phyloP scores from a whole-genome alignment of 768 basidiomycete species.

The Pleurotus platypus region DNA sequence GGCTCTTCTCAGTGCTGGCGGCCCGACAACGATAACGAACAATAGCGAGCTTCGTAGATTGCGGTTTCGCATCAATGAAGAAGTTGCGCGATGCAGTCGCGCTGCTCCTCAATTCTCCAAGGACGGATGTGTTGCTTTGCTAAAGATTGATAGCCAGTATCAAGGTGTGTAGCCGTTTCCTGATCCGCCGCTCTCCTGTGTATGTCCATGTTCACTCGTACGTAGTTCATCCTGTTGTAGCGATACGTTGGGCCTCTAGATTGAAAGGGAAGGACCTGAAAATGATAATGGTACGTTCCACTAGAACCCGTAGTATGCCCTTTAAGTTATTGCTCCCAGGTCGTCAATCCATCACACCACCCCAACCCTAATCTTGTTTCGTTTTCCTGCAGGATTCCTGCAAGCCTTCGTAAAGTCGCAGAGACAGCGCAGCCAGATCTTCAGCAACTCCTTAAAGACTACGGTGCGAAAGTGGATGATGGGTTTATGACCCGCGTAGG shows the following conservation, averaged over 20 bases:
- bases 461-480: not conserved
- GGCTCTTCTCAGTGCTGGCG: not conserved
- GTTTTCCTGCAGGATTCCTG: not conserved
- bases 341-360: not conserved
- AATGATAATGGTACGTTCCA: not conserved
- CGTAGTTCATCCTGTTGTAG: not conserved
- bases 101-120: not conserved
- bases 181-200: no score
- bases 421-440: not conserved
- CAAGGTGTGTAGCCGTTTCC: not conserved
- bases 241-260: not conserved
- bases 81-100: not conserved
- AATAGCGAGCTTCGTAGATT: not conserved
- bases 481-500: not conserved
- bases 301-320: not conserved
- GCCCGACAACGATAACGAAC: not conserved
- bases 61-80: not conserved
- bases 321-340: not conserved
- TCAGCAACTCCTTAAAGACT: not conserved
- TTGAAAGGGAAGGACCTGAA: conserved; percentile 1
- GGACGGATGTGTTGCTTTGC: not conserved
- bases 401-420: not conserved
- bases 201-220: no score
- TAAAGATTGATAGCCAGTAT: not conserved
- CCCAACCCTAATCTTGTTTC: not conserved